Base-by-base conservation (phyloP, 768 basidiomycete species). In the Pisolithus orientalis region DNA sequence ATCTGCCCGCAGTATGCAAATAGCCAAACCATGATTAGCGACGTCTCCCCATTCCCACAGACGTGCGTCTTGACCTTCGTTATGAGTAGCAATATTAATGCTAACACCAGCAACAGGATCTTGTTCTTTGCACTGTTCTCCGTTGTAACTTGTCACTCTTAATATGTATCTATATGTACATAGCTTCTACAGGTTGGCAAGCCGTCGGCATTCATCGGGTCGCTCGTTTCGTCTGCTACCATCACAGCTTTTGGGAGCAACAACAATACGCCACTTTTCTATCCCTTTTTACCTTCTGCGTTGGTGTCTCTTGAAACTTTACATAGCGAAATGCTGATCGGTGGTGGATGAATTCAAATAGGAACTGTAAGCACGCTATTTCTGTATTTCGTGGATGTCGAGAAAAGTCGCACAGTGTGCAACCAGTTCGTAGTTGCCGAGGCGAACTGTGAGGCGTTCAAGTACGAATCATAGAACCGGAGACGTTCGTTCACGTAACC, bases 1-100 rank as follows among this genome's bases (percentile, higher is more conserved):
- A 83, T 86, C 4, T 87, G 85, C 57, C 85, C 85, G 3, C 87
- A 85, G 85, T 88, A 87, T 62, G 85, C 86, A 42, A 87, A 87
- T 61, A 86, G 85, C 62, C 84, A 87, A 65, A 88, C 85, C 1
- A 85, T 89, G 87, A 89, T 89, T 53, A 84, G 80, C 63, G 85
- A 90, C 57, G 85, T 90, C 27, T 85, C 82, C 39, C 84, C 83
- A 38, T 66, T 82, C 49, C 79, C 82, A 32, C 87, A 86, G 68
- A 87, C 85, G 85, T 83, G 63, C 37, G 72, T 64, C 21, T 16
- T n/a, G 42, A 7, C n/a, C 28, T 17, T 45, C 17, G 34, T 29
- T 47, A 54, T 42, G 49, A 32, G 16, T 24, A 46, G 24, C 6
- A 40, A 17, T 17, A 17, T 25, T 37, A 4, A 17, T 17, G 29